Evolutionary conservation across 2,329 filamentous ascomycete genomes (phyloP).

Genomic region (Ceratocystis cubensis): DNA sequence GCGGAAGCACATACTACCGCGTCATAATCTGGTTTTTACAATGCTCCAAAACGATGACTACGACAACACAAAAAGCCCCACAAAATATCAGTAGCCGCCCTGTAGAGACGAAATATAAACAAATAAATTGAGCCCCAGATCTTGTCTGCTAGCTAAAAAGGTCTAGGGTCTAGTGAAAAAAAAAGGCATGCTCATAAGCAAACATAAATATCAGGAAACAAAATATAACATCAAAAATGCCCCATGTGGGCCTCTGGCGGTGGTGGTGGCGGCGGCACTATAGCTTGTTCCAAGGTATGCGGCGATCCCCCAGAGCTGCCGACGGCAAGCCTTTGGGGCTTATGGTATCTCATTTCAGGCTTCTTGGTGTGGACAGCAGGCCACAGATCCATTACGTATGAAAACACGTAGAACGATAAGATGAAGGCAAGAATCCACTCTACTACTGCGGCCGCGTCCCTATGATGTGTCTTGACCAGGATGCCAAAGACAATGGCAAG

Average conservation of each 20-base stretch:
- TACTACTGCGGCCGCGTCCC: constrained; percentile 57
- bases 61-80: no score
- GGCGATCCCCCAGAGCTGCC: constrained; percentile 1
- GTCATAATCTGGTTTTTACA: no score
- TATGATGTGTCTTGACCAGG: constrained; percentile 34
- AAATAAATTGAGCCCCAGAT: no score
- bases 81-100: no score
- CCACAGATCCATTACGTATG: constrained; percentile 75
- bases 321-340: neutral
- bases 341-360: constrained; percentile 14
- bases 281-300: constrained; percentile 5
- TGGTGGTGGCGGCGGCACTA: neutral
- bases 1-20: no score
- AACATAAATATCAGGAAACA: neutral
- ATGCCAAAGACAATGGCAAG: constrained; percentile 64
- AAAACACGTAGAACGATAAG: constrained; percentile 78
- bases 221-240: constrained; percentile 1
- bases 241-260: constrained; percentile 4
- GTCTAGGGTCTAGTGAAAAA: neutral
- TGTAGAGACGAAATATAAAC: no score
- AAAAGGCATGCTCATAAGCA: neutral
- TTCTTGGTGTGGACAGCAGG: constrained; percentile 57
- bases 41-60: no score
- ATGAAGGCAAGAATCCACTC: constrained; percentile 72
- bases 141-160: neutral